Base-by-base conservation (phyloP, 2,329 filamentous ascomycete species). In the Phialophora macrospora region DNA sequence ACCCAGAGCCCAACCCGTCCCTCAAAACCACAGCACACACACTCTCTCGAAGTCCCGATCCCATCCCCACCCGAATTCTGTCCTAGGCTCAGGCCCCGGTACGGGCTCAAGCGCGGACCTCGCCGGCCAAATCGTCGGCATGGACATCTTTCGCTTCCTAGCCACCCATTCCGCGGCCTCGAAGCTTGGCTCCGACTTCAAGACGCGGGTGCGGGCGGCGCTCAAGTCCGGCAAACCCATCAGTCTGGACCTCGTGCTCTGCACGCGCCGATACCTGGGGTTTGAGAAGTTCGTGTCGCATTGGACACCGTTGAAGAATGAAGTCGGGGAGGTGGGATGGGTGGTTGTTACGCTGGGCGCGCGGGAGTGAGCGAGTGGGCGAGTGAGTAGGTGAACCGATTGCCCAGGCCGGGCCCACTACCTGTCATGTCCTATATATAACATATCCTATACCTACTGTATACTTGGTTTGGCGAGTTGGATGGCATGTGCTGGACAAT, bases 141-240 rank as follows among this genome's bases (percentile, higher is more conserved):
- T 78, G 67, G 84, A 87, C 65, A 78, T 87, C 12, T 87, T 87
- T 72, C 78, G 81, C 48, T 80, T 87, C n/a, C 78, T 88, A 4
- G 75, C 78, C 4, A 79, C 83, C n/a, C 78, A 82, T 52, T 77
- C 80, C 0, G 8, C 52, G 1, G 75, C 76, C n/a, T 78, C 76
- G 2, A 66, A 64, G 22, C 30, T 83, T 5, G 79, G 78, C 1
- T 80, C 79, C 57, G 75, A 78, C 0, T 83, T 85, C 75, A 81
- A 80, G 68, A 72, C 74, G 0, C 76, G 75, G 0, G 80, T 87
- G 2, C 76, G 77, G 24, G 77, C 80, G 4, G 67, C 73, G 17
- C 55, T 77, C 56, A 75, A 72, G 59, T 49, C 58, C 8, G 77
- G 77, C 2, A 66, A 68, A 22, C 67, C 77, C 2, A 72, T 77